phyloP scores from a whole-genome alignment of 73 alveolate species.

The Paramecium tetraurelia region DNA sequence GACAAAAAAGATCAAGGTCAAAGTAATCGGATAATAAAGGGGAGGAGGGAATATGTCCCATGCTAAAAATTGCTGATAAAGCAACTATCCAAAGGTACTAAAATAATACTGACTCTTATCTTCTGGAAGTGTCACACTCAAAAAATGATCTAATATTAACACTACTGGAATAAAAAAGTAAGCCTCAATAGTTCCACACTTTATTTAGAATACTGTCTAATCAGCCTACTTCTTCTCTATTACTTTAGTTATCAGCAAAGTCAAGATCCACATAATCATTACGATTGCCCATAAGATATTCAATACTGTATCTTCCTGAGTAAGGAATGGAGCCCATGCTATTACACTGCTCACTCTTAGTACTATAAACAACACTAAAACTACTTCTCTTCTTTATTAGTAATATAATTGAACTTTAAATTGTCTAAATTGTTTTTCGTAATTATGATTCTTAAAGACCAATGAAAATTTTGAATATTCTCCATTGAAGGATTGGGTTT shows the following conservation, averaged over 20 bases:
- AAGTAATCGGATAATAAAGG: neutral
- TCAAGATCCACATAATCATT: slow-evolving; percentile 5
- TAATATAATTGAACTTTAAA: neutral
- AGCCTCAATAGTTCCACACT: slow-evolving; percentile 24
- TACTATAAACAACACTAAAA: neutral
- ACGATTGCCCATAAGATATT: neutral
- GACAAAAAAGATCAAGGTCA: neutral
- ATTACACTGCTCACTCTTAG: slow-evolving; percentile 6
- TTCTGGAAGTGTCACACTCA: neutral
- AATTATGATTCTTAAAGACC: slow-evolving; percentile 5
- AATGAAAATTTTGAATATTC: slow-evolving; percentile 9
- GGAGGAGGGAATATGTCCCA: slow-evolving; percentile 57
- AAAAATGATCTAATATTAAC: slow-evolving; percentile 8
- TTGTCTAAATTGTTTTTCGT: slow-evolving; percentile 28
- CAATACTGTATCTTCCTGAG: neutral
- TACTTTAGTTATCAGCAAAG: neutral
- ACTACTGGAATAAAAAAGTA: neutral
- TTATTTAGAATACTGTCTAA: neutral
- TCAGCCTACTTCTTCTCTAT: neutral
- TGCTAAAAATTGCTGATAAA: slow-evolving; percentile 7
- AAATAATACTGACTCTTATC: slow-evolving; percentile 15
- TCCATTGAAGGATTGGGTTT: slow-evolving; percentile 24
- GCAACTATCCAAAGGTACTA: slow-evolving; percentile 33
- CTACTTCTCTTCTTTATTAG: slow-evolving; percentile 31
- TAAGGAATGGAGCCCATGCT: neutral